A percentile compares a stretch with the other conserved stretches of the same genome.
phyloP scores from a whole-genome alignment of 1,284 basidiomycete species.

The Heterobasidion irregulare region DNA sequence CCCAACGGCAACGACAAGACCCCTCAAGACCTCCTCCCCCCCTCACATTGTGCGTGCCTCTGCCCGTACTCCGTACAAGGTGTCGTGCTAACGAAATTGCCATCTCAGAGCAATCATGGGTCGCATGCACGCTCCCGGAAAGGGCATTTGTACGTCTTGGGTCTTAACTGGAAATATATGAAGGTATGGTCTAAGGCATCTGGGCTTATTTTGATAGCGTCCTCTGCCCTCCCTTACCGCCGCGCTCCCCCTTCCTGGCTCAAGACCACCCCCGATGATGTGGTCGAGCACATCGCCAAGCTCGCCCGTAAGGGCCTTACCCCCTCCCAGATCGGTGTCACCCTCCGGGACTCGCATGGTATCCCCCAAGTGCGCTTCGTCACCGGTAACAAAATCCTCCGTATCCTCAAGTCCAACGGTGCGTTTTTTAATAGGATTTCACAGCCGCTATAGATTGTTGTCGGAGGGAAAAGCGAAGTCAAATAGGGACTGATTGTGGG shows the following conservation, averaged over 20 bases:
- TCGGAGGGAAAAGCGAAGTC: conserved; percentile 1
- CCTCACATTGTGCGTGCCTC: conserved; percentile 27
- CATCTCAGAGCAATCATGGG: conserved; percentile 51
- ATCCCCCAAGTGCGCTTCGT: conserved; percentile 96
- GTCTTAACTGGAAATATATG: background rate
- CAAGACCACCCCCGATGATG: conserved; percentile 93
- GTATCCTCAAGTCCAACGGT: conserved; percentile 96
- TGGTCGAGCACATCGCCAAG: conserved; percentile 95
- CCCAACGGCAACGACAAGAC: conserved; percentile 29
- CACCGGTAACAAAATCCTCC: conserved; percentile 98
- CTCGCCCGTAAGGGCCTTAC: conserved; percentile 97
- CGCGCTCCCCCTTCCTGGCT: conserved; percentile 94
- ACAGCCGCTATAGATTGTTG: background rate
- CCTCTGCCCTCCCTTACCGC: conserved; percentile 97
- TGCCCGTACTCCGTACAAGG: background rate
- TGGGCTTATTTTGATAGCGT: conserved; percentile 39
- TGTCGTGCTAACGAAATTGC: background rate
- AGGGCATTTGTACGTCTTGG: conserved; percentile 82
- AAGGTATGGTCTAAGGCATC: background rate
- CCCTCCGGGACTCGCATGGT: conserved; percentile 96
- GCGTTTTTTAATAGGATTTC: conserved; percentile 22
- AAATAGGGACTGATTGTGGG: background rate
- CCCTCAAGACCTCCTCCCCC: conserved; percentile 28
- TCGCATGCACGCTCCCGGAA: conserved; percentile 97
- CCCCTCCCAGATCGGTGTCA: conserved; percentile 97